A percentile compares a stretch with the other conserved stretches of the same genome.
phyloP scores from a whole-genome alignment of 208 protist species.

The Lotmaria passim region DNA sequence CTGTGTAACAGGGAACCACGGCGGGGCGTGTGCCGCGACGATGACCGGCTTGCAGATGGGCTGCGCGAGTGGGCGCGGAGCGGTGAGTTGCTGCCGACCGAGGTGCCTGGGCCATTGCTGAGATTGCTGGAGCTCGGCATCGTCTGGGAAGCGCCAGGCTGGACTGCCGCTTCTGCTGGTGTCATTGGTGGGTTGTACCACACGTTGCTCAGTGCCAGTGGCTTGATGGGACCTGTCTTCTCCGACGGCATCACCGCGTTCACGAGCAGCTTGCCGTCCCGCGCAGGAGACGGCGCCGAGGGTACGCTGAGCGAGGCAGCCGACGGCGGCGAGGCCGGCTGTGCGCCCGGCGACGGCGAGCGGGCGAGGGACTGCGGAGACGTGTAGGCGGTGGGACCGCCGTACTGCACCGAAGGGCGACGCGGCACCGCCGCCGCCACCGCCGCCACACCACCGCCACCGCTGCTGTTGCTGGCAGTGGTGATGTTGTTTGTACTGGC shows the following conservation, averaged over 20 bases:
- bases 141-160: not conserved
- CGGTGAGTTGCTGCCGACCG: slow-evolving; percentile 24
- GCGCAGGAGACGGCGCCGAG: slow-evolving; percentile 4
- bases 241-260: slow-evolving; percentile 42
- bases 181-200: slow-evolving; percentile 15
- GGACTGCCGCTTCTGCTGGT: not conserved
- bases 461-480: slow-evolving; percentile 1
- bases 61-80: slow-evolving; percentile 21
- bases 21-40: slow-evolving; percentile 20
- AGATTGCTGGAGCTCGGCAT: slow-evolving; percentile 17
- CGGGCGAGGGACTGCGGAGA: slow-evolving; percentile 15
- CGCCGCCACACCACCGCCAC: slow-evolving; percentile 3
- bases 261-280: slow-evolving; percentile 31
- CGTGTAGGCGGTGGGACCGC: slow-evolving; percentile 17
- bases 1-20: slow-evolving; percentile 25
- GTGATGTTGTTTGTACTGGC: not conserved
- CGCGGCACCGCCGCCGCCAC: slow-evolving; percentile 14
- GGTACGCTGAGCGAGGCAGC: slow-evolving; percentile 7
- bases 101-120: slow-evolving; percentile 7
- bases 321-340: not conserved
- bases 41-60: slow-evolving; percentile 28
- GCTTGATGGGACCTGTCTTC: slow-evolving; percentile 35
- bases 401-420: slow-evolving; percentile 33
- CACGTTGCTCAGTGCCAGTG: slow-evolving; percentile 11
- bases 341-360: slow-evolving; percentile 17